A percentile compares a stretch with the other conserved stretches of the same genome.
Conservation (phyloP, 345 rosid genomes). For the sweet orange (Citrus sinensis) region DVS_A1.0 CM039162.1:32409001-32409500, state of each 20-base stretch:
- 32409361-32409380: conserved; percentile 46
- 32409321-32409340: conserved; percentile 31
- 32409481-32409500: conserved; percentile 81
- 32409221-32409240: conserved; percentile 17
- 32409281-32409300: conserved; percentile 38
- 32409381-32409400: conserved; percentile 88
- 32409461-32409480: conserved; percentile 74
- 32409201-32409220: conserved; percentile 13
- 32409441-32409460: conserved; percentile 75
- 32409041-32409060: no score
- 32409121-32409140: background rate
- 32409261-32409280: background rate
- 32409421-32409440: conserved; percentile 57
- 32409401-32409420: conserved; percentile 77
- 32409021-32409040: no score
- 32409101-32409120: no score
- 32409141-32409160: conserved; percentile 1
- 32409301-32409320: conserved; percentile 3
- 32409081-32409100: no score
- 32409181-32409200: conserved; percentile 18
- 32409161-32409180: conserved; percentile 23
- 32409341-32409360: background rate
- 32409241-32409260: background rate
- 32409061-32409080: no score
- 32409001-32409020: no score